Evolutionary conservation across 2,329 filamentous ascomycete species (phyloP).

Genomic region (Hirsutella rhossiliensis): DNA sequence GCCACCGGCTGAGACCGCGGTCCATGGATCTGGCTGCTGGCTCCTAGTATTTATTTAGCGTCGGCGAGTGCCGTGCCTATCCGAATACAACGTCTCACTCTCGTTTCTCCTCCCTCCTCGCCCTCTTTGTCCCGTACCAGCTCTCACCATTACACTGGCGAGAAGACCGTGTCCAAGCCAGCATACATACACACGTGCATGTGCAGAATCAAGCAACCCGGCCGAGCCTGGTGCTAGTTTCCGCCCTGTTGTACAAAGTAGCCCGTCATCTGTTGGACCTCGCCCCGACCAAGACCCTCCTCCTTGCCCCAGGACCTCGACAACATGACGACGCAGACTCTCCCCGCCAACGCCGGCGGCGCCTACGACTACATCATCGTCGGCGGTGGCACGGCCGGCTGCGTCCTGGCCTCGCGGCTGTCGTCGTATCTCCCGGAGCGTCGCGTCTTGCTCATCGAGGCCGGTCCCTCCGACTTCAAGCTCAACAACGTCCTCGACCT

Average conservation of each 20-base stretch:
- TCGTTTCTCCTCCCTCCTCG: too few species aligned
- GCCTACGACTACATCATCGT: conserved; percentile 78
- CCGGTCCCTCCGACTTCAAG: conserved; percentile 78
- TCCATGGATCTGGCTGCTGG: too few species aligned
- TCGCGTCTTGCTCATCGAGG: conserved; percentile 74
- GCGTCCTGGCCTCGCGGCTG: conserved; percentile 69
- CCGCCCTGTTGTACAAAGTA: background rate
- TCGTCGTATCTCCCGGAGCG: conserved; percentile 76
- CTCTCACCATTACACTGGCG: too few species aligned
- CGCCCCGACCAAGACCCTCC: background rate
- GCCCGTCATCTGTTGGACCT: background rate
- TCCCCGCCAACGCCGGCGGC: conserved; percentile 51
- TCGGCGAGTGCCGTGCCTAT: too few species aligned
- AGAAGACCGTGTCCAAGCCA: too few species aligned
- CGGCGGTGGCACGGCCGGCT: conserved; percentile 76
- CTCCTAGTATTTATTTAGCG: too few species aligned
- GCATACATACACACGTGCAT: too few species aligned
- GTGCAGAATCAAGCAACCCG: too few species aligned
- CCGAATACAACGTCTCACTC: too few species aligned
- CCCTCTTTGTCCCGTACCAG: too few species aligned
- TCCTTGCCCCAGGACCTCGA: background rate
- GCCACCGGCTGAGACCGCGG: too few species aligned
- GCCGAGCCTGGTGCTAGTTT: too few species aligned
- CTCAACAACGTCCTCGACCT: conserved; percentile 78
- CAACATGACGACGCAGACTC: conserved; percentile 53